These are phyloP conservation scores for Sicyos baderoa DNA, from an alignment of 306 rosid genomes.

Conservation along the genomic window DNA sequence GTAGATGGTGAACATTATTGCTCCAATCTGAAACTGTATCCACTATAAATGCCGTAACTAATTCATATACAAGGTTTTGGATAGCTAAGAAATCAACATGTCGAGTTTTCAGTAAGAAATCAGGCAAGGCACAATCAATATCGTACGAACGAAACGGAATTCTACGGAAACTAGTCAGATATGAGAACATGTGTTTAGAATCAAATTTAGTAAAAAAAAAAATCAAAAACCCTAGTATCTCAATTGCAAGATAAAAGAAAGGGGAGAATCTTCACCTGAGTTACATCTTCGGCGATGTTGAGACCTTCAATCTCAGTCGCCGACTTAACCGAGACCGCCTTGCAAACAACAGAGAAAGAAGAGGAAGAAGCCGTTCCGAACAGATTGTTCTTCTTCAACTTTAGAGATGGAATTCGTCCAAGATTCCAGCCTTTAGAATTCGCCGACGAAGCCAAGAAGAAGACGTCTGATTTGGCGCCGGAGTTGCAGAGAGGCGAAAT, in stretches of 20 bases:
- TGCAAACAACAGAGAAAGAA: conserved; percentile 39
- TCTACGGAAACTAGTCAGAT: neutral
- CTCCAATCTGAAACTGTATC: neutral
- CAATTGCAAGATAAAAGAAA: neutral
- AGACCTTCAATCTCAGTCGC: conserved; percentile 64
- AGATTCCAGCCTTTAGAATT: conserved; percentile 21
- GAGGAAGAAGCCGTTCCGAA: conserved; percentile 21
- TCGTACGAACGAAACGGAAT: neutral
- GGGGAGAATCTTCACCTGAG: conserved; percentile 22
- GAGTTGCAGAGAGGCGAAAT: conserved; percentile 30
- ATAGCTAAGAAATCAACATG: neutral
- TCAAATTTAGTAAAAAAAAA: neutral
- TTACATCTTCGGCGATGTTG: conserved; percentile 81
- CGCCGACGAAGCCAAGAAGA: conserved; percentile 18
- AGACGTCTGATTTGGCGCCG: conserved; percentile 29
- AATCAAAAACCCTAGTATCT: conserved; percentile 1
- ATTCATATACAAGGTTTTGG: neutral
- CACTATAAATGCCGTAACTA: neutral
- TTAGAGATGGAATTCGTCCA: conserved; percentile 16
- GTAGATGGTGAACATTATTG: neutral
- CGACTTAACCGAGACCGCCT: conserved; percentile 53
- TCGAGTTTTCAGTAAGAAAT: neutral
- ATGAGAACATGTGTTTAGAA: neutral
- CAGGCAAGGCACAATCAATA: neutral
- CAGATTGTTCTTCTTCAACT: conserved; percentile 19